Evolutionary conservation across 345 rosid species (phyloP).

Genomic region (Salix koriyanagi): DNA sequence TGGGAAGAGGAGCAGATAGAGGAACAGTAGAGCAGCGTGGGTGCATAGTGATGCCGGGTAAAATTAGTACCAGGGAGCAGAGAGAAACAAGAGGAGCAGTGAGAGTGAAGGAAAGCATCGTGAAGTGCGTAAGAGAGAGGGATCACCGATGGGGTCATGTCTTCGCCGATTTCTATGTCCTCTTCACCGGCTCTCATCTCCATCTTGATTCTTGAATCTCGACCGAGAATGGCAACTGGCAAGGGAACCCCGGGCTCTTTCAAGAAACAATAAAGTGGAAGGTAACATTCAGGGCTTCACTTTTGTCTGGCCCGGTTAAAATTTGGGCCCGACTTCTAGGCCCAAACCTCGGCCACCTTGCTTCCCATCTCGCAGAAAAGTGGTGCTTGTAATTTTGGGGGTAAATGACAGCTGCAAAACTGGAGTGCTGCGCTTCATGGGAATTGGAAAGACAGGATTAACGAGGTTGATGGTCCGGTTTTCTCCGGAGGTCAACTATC

Average conservation of each 20-base stretch:
- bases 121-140: slow-evolving; percentile 55
- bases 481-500: too few relatives aligned
- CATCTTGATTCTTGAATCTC: slow-evolving; percentile 24
- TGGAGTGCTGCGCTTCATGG: too few relatives aligned
- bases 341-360: background rate
- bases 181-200: slow-evolving; percentile 45
- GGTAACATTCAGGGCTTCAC: background rate
- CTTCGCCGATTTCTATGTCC: slow-evolving; percentile 34
- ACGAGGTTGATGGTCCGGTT: too few relatives aligned
- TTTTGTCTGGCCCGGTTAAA: background rate
- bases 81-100: slow-evolving; percentile 50
- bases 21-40: slow-evolving; percentile 34
- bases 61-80: slow-evolving; percentile 19
- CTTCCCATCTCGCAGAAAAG: too few relatives aligned
- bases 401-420: too few relatives aligned
- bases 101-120: slow-evolving; percentile 49
- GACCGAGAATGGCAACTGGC: too few relatives aligned
- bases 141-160: slow-evolving; percentile 44
- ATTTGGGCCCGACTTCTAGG: background rate
- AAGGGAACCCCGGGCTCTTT: too few relatives aligned
- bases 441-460: too few relatives aligned
- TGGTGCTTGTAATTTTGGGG: too few relatives aligned
- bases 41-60: background rate
- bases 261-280: too few relatives aligned
- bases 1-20: slow-evolving; percentile 34